Evolutionary conservation across 169 alveolate genomes (phyloP), one percentile per base, ranked within the genome.

Genomic region (Plasmodium fragile): DNA sequence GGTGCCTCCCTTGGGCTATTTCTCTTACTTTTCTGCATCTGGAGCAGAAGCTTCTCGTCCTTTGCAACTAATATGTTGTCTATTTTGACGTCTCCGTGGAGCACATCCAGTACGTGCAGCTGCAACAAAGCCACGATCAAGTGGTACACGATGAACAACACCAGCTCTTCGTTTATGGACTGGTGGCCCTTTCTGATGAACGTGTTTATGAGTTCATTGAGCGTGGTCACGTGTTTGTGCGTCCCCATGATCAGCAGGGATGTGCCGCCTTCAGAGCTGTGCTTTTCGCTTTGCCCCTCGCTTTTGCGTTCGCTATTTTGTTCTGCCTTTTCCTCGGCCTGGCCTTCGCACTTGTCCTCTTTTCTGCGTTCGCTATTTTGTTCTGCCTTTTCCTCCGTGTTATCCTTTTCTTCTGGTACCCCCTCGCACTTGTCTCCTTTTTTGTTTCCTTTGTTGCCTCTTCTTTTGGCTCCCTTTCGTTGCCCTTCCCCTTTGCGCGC

Each of bases 1-100:
- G 22, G 11, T 0, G 34, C 4, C 34, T 25, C 75, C 13, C 75
- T 18, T 2, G 30, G 36, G 32, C n/a, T 49, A 34, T 8, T 53
- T 3, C 18, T 87, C 7, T 34, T 52, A 34, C 16, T 53, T 16
- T 70, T 32, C 13, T 53, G 36, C 71, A 13, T 73, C 6, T 11
- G 69, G 71, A 30, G 32, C 10, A 39, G 45, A 30, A 41, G 25
- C 3, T 89, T 13, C 49, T 89, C 78, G 36, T 65, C 52, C 71
- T 89, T 89, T 5, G 43, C 32, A 36, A 89, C 22, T 79, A 89
- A 80, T 30, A 89, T 65, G 25, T 89, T 89, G 71, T 89, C 94
- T 5, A 89, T 89, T 89, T 89, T 89, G n/a, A 89, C 72, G 18
- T 89, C 94, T 6, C 94, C 94, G 72, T 89, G 94, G 25, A 89